phyloP scores from a whole-genome alignment of 768 basidiomycete genomes.

The Lactarius akahatsu region DNA sequence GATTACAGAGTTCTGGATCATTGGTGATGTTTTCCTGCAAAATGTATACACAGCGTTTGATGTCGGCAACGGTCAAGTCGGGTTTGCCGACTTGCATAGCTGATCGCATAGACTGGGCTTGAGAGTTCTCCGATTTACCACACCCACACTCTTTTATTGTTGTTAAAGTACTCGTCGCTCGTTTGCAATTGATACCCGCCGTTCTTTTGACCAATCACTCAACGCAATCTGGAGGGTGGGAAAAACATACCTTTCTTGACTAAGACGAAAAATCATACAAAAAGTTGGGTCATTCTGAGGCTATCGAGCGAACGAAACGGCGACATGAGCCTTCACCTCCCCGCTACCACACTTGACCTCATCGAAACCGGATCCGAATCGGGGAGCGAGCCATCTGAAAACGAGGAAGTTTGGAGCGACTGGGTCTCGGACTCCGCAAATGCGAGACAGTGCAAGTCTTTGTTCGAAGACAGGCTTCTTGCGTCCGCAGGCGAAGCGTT shows the following conservation, averaged over 20 bases:
- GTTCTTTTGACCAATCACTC: background rate
- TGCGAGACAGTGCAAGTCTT: slow-evolving; percentile 55
- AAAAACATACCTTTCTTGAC: background rate
- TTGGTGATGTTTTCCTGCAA: slow-evolving; percentile 17
- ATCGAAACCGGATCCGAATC: slow-evolving; percentile 8
- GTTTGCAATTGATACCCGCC: slow-evolving; percentile 1
- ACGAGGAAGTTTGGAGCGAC: slow-evolving; percentile 69
- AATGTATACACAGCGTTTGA: slow-evolving; percentile 20
- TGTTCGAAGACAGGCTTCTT: slow-evolving; percentile 70
- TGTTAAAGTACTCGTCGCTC: background rate
- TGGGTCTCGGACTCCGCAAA: slow-evolving; percentile 71
- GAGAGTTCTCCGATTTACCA: background rate
- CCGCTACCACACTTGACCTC: slow-evolving; percentile 13
- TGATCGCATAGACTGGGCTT: background rate
- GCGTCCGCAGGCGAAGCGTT: slow-evolving; percentile 59
- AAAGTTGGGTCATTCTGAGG: background rate
- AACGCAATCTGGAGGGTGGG: background rate
- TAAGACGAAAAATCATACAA: background rate
- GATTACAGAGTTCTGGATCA: slow-evolving; percentile 9
- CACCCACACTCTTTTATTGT: background rate
- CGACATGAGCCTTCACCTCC: slow-evolving; percentile 24
- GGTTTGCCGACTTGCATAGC: slow-evolving; percentile 22
- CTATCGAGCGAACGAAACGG: background rate
- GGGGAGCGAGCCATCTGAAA: slow-evolving; percentile 17
- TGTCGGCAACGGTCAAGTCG: slow-evolving; percentile 21